Evolutionary conservation across 257 asterid species (phyloP), one percentile per base, ranked within the genome.

Genomic region (Jacaranda copaia): DNA sequence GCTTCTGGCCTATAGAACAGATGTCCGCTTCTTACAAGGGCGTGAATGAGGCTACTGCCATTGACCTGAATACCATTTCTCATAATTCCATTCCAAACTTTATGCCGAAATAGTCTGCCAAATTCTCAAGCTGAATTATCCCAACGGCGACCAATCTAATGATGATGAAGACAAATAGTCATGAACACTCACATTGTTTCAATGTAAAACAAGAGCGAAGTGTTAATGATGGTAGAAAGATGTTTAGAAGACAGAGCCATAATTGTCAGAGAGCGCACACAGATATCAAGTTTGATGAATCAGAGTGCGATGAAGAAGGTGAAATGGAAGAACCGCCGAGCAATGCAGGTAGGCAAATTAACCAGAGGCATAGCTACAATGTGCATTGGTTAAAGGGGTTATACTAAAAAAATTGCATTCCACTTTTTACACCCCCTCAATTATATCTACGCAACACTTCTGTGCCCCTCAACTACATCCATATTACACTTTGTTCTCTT

Each of bases 301-400:
- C 98, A 11, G 96, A 90, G 69, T 84, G 74, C 52, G 93, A 94
- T 32, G 96, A 88, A 84, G 98, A 94, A 73, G 77, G 83, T 14
- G 98, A 91, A 84, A 77, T 87, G 90, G 97, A 94, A 75, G 80
- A 79, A 51, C 90, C 87, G 6, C 84, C 88, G 6, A 75, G 71
- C 59, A 20, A 3, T 12, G 86, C 83, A 51, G 16, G 77, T 11
- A 83, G 77, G 79, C 81, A 76, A 57, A 46, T 83, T 19, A 74
- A 81, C 53, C 80, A 93, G 81, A 87, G 97, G 87, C 90, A 91
- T 74, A 93, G 95, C 91, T 85, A 84, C 82, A 86, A 84, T 68
- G 81, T 42, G n/a, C n/a, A n/a, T n/a, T n/a, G 32, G 32, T 25
- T 25, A 25, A 25, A 25, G 1, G 32, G 32, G 32, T 25, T 25